Base-by-base conservation (phyloP, 805 yeast species). In the Torulaspora microellipsoides region DNA sequence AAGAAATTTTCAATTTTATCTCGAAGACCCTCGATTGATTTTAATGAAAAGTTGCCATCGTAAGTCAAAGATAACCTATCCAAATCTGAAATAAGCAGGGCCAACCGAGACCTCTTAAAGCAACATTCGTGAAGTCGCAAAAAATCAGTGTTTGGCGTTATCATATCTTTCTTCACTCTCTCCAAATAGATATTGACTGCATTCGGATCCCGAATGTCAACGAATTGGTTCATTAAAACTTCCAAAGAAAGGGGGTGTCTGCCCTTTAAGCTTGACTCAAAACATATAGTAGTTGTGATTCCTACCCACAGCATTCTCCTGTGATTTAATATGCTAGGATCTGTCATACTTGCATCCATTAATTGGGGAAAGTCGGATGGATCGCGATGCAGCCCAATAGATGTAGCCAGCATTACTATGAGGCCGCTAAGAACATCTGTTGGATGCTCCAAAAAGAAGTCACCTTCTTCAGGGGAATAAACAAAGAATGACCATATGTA, bases 401-500 rank as follows among this genome's bases (percentile, higher is more conserved):
- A 56, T 9, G 55, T 54, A 2, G 67, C 58, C 31, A 63, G 34
- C 55, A 57, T 56, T 35, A 58, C 49, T 11, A 63, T 53, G 8
- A 61, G 36, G 23, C 66, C 60, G n/a, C 55, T 48, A 2, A 64
- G 49, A 11, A 60, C 54, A 47, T 60, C 67, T 1, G 68, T 61
- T 14, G 68, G 66, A 32, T 62, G 64, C 30, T 55, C 66, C 28
- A 55, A 45, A 39, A 62, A 59, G 20, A 58, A 56, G 46, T 64
- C 67, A 17, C 65, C 64, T 45, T 61, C 61, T 36, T 64, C 67
- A 1, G 68, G 67, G 1, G 68, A 58, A 39, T 60, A 55, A 10
- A 56, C 65, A 28, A 56, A 57, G 33, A 56, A 59, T 11, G 64
- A 48, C 68, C 68, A 64, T 27, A 61, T 52, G 36, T 59, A 64